These are phyloP conservation scores for Cordia subcordata DNA, from an alignment of 257 asterid species.

Conservation along the genomic window DNA sequence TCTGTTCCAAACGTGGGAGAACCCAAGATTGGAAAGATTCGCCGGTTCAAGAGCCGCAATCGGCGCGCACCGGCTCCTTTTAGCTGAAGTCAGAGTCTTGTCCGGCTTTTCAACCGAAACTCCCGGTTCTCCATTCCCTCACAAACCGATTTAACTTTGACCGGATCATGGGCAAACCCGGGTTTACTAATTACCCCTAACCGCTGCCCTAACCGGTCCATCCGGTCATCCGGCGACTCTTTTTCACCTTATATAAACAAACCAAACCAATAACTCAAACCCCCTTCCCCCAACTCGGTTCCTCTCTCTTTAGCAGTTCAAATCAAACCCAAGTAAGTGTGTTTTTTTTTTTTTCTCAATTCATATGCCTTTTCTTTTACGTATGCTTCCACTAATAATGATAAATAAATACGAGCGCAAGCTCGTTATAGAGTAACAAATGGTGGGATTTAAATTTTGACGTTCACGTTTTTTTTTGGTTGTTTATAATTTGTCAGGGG, in stretches of 20 bases:
- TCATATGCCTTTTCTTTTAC: not conserved
- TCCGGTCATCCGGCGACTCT: conserved; percentile 44
- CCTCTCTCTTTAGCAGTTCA: conserved; percentile 15
- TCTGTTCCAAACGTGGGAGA: not conserved
- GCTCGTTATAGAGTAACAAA: too few relatives aligned
- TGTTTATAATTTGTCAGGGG: too few relatives aligned
- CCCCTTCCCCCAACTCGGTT: conserved; percentile 43
- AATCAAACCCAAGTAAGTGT: conserved; percentile 51
- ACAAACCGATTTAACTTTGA: conserved; percentile 1
- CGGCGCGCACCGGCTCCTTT: not conserved
- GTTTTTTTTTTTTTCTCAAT: conserved; percentile 15
- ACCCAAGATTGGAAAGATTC: not conserved
- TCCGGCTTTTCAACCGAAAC: conserved; percentile 12
- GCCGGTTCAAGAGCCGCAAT: conserved; percentile 1
- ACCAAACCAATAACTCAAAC: conserved; percentile 20
- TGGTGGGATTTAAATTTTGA: too few relatives aligned
- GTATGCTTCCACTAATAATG: not conserved
- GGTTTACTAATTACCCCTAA: not conserved
- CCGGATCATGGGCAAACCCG: conserved; percentile 14
- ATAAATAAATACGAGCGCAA: conserved; percentile 7
- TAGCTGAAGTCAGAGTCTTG: not conserved
- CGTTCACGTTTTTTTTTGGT: too few relatives aligned
- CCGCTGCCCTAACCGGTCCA: conserved; percentile 48
- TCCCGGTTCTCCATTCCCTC: conserved; percentile 8
- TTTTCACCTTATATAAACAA: conserved; percentile 8